These are phyloP conservation scores for Coccomyxa subellipsoidea DNA, from an alignment of 163 green algal genomes.

Conservation along the genomic window DNA sequence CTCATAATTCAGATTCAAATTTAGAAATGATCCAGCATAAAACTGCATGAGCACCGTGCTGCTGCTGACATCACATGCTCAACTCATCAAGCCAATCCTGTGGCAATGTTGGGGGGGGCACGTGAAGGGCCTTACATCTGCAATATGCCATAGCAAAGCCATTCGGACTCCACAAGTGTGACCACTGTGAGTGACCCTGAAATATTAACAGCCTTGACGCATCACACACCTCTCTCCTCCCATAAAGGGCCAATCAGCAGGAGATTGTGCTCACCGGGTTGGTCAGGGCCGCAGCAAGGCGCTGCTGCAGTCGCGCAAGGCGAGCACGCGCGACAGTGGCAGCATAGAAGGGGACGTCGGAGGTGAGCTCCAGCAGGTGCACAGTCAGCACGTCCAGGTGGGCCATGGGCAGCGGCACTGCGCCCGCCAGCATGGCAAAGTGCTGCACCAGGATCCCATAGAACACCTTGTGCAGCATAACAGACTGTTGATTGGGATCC, in stretches of 20 bases:
- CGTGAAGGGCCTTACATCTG: too few relatives aligned
- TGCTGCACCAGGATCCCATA: conserved; percentile 67
- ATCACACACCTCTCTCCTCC: too few relatives aligned
- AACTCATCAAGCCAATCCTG: too few relatives aligned
- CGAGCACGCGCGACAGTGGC: conserved; percentile 76
- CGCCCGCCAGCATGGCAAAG: conserved; percentile 73
- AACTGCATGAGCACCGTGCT: too few relatives aligned
- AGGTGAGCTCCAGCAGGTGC: conserved; percentile 66
- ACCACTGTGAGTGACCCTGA: too few relatives aligned
- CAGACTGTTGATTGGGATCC: too few relatives aligned
- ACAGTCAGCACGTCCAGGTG: conserved; percentile 71
- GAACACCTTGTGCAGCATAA: conserved; percentile 47
- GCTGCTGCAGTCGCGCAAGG: conserved; percentile 58
- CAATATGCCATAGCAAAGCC: too few relatives aligned
- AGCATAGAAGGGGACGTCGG: conserved; percentile 84
- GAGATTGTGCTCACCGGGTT: background rate
- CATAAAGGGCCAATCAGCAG: too few relatives aligned
- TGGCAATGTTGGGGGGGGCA: too few relatives aligned
- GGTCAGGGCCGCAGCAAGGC: conserved; percentile 33
- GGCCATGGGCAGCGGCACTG: conserved; percentile 39
- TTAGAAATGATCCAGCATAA: background rate
- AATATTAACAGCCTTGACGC: too few relatives aligned
- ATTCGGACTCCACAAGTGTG: too few relatives aligned
- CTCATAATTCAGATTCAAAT: background rate
- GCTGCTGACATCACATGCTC: too few relatives aligned